These are phyloP conservation scores for Brassica balearica DNA, from an alignment of 441 rosid genomes.

Conservation along the genomic window DNA sequence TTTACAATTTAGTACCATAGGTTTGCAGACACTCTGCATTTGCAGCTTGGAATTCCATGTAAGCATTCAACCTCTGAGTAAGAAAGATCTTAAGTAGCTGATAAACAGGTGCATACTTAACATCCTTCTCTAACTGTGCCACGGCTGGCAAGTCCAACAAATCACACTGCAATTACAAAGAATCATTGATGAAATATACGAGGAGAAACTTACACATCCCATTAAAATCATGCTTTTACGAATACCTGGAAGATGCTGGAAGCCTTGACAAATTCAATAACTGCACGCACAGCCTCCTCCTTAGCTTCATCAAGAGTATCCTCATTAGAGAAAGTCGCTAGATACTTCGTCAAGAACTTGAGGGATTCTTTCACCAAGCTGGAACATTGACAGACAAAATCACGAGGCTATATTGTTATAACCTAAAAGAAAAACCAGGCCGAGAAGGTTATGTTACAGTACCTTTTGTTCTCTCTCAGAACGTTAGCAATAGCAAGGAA, in stretches of 20 bases:
- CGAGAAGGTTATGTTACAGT: constrained; percentile 5
- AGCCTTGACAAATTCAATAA: constrained; percentile 88
- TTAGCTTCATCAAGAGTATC: constrained; percentile 86
- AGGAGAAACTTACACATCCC: constrained; percentile 4
- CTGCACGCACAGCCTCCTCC: constrained; percentile 83
- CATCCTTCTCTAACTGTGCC: constrained; percentile 87
- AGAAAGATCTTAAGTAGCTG: constrained; percentile 88
- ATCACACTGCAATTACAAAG: constrained; percentile 75
- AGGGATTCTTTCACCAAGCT: constrained; percentile 83
- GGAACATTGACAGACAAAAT: constrained; percentile 40
- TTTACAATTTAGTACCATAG: constrained; percentile 57
- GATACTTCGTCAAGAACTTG: constrained; percentile 80
- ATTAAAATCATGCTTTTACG: constrained; percentile 15
- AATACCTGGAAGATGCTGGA: constrained; percentile 90
- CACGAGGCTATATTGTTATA: constrained; percentile 9
- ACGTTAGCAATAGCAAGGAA: constrained; percentile 77
- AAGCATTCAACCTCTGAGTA: constrained; percentile 80
- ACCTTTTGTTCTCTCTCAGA: constrained; percentile 89
- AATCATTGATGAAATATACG: constrained; percentile 16
- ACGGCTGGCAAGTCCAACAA: constrained; percentile 91
- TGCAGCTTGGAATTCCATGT: constrained; percentile 78
- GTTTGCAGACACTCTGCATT: constrained; percentile 72
- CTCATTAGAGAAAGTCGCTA: constrained; percentile 86
- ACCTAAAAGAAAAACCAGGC: background rate
- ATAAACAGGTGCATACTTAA: constrained; percentile 70